Evolutionary conservation across 345 rosid species (phyloP), one percentile per base, ranked within the genome.

Genomic region (Adansonia digitata): DNA sequence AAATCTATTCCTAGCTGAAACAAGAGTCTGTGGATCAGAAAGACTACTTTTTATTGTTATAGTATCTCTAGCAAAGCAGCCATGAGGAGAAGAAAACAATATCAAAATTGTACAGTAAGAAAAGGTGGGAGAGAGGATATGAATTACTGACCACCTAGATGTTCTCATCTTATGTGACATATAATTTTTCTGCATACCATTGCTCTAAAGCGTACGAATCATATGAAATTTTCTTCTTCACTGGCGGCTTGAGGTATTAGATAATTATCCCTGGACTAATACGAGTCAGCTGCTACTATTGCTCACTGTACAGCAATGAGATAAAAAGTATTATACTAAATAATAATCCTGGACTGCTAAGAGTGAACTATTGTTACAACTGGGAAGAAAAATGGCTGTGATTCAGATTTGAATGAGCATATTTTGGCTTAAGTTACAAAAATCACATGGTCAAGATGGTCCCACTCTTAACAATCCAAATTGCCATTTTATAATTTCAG

Each of bases 1-100:
- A 77, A 82, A 86, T 57, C 5, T 79, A 42, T 78, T 27, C 22
- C 66, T 69, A 0, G 71, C 45, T 7, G 90, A 86, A 42, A 78
- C 72, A 17, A 85, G 81, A 10, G 81, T 75, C 65, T 46, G 7
- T 9, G 17, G 46, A 63, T 63, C 46, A 35, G 17, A 3, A 9
- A 63, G 69, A 1, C 27, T 4, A 14, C 11, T 2, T 37, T n/a
- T 8, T 9, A 9, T 43, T 43, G 48, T 12, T 10, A 43, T 12
- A 43, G 11, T 10, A 9, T 37, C 29, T 37, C 5, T 37, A n/a
- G 48, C 48, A 37, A 4, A 62, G 67, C 26, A 62, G 14, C 67
- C 40, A 17, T 34, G 24, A 9, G 5, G 7, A 35, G 45, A 35
- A 18, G 45, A 43, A 43, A 43, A 34, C 24, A 35, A 62, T 8